Evolutionary conservation across 768 basidiomycete genomes (phyloP), one percentile per base, ranked within the genome.

Genomic region (Podaxis sp.): DNA sequence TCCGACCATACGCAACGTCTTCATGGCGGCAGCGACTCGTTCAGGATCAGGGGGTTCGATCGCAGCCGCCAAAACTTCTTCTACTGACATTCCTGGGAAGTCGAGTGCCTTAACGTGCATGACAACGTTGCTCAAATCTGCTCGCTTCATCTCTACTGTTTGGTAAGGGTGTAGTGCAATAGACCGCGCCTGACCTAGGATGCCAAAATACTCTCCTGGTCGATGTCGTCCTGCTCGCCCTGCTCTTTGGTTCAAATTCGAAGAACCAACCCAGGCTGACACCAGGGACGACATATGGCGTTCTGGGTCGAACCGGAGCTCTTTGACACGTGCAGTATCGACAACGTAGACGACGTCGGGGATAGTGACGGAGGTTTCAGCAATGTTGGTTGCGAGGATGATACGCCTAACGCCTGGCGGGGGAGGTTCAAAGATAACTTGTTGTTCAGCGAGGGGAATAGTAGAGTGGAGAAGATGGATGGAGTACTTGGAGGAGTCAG

Each of bases 71-170:
- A 98, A 80, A 22, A 97, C 94, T 64, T 96, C 90, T 69, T 96
- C 91, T 5, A 94, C 92, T 30, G 85, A 76, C 87, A 95, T 87
- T 49, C 85, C 87, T 5, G 93, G 92, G 72, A 97, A 90, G 72
- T 93, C 88, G 39, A 97, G 82, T 8, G 95, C 95, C 70, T 96
- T 97, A 73, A 98, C 86, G 71, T 95, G 95, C 95, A 98, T 98
- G 15, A 96, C 93, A 52, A 96, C 89, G 70, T 95, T 94, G 68
- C 87, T 92, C 67, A 96, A 73, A 73, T 95, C 94, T 12, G 89
- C 86, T 38, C 95, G 84, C 72, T 93, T 93, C 95, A 98, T 98
- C 78, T 97, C 96, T 40, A 97, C 96, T 1, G 88, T 88, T 73
- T 95, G 94, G 70, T 96, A 89, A 28, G 91, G 83, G 57, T 86